Evolutionary conservation across 805 yeast species (phyloP).

Genomic region (Nakazawaea holstii): DNA sequence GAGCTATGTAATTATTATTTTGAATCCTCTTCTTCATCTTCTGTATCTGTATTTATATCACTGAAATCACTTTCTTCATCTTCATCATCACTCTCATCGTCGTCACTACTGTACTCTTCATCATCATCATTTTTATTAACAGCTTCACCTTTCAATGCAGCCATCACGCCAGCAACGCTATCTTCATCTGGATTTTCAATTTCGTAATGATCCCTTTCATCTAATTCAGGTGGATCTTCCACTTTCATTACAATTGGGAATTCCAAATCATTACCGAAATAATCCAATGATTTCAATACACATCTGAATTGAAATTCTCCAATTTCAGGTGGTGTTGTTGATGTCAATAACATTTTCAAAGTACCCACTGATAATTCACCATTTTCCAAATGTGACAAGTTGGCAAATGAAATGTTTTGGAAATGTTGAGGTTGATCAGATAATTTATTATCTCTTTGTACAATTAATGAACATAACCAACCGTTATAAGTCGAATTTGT

Average conservation of each 20-base stretch:
- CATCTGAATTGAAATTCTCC: constrained; percentile 70
- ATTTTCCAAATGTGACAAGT: constrained; percentile 48
- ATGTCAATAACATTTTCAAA: constrained; percentile 65
- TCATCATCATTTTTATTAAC: constrained; percentile 31
- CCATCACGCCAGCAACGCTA: constrained; percentile 69
- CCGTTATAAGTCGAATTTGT: constrained; percentile 17
- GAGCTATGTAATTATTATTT: not conserved
- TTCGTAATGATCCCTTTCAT: constrained; percentile 37
- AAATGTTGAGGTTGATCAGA: constrained; percentile 60
- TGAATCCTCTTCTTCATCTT: constrained; percentile 44
- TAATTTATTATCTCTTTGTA: constrained; percentile 76
- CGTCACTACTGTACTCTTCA: constrained; percentile 17
- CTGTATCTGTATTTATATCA: constrained; percentile 62
- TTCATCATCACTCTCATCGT: constrained; percentile 25
- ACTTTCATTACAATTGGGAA: constrained; percentile 70
- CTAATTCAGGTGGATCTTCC: constrained; percentile 46
- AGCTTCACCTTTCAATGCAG: constrained; percentile 58
- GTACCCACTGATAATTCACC: constrained; percentile 53
- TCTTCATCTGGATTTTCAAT: constrained; percentile 74
- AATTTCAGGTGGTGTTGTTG: constrained; percentile 70
- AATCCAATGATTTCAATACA: constrained; percentile 63
- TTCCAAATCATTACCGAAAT: constrained; percentile 78
- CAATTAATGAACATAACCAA: constrained; percentile 67
- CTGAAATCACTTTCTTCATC: constrained; percentile 29
- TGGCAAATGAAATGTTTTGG: constrained; percentile 46